A percentile compares a stretch with the other conserved stretches of the same genome.
Evolutionary conservation across 208 protist genomes (phyloP).

Genomic region (Leishmania tropica): DNA sequence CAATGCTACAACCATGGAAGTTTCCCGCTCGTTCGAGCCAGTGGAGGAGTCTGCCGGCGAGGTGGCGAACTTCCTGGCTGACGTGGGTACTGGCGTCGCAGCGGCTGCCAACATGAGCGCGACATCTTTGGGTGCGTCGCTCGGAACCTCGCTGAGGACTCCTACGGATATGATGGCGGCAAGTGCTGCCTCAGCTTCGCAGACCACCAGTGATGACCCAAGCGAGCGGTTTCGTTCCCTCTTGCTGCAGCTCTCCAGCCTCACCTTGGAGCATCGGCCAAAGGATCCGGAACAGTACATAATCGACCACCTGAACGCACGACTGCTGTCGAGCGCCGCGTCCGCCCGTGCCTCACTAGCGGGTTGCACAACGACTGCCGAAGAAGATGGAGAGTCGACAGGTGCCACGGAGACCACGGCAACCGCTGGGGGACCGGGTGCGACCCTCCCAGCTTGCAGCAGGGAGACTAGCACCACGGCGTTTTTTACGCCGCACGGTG

Average conservation of each 20-base stretch:
- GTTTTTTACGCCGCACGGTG: constrained; percentile 6
- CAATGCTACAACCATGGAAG: neutral
- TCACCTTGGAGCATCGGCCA: constrained; percentile 38
- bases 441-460: neutral
- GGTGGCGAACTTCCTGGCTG: constrained; percentile 40
- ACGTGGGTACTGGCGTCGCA: constrained; percentile 24
- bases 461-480: neutral
- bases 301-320: constrained; percentile 48
- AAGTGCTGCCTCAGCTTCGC: neutral
- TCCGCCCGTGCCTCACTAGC: constrained; percentile 7
- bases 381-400: constrained; percentile 4
- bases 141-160: neutral
- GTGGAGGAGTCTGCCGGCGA: constrained; percentile 24
- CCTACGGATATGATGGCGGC: neutral
- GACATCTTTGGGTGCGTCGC: neutral
- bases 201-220: neutral
- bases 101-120: neutral
- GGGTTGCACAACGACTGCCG: neutral
- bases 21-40: neutral
- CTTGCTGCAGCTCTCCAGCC: constrained; percentile 42
- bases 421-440: neutral
- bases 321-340: constrained; percentile 31
- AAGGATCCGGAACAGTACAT: constrained; percentile 64
- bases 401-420: neutral
- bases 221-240: constrained; percentile 36